Base-by-base conservation (phyloP, 192 early-diverging fungal genomes). In the Entophlyctis luteolus region DNA sequence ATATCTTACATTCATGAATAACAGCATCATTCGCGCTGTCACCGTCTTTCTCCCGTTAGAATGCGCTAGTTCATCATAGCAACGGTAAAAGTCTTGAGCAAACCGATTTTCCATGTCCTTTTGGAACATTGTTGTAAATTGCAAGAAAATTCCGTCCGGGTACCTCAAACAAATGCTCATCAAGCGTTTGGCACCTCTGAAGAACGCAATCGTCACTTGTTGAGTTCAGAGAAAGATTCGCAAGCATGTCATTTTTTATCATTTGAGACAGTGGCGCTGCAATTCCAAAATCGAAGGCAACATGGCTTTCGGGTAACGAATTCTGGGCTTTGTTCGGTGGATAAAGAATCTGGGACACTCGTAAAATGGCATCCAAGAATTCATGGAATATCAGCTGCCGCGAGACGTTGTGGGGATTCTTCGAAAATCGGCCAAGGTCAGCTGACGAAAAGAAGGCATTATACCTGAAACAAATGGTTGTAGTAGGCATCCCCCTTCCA, bases 331-430 rank as follows among this genome's bases (percentile, higher is more conserved):
- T 55, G 52, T 12, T 28, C 37, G 3, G 57, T 59, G 66, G n/a
- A n/a, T 81, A 80, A 0, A 79, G 18, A 12, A 75, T 67, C 47
- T 73, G 54, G 1, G 77, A 54, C 3, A 72, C 53, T 8, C 68
- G 60, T 1, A 84, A 38, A 3, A 84, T 62, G 32, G 42, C 62
- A 1, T 79, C 73, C 12, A 84, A 32, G 33, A 82, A 78, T 48
- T 84, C 82, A 53, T 72, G 59, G 29, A 79, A 65, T 27, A 79
- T 80, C 33, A 82, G 79, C n/a, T 59, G 48, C 18, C 65, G 68
- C 2, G 32, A 22, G 32, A 74, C 67, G 2, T 55, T 33, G 42
- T 84, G 82, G 29, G 82, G 82, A 28, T 70, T 53, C 81, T 83
- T 48, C 33, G 29, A 48, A 8, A 67, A 10, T 62, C 47, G 34